These are phyloP conservation scores for Trichoderma sp. DNA, from an alignment of 2,329 filamentous ascomycete genomes.

Conservation along the genomic window DNA sequence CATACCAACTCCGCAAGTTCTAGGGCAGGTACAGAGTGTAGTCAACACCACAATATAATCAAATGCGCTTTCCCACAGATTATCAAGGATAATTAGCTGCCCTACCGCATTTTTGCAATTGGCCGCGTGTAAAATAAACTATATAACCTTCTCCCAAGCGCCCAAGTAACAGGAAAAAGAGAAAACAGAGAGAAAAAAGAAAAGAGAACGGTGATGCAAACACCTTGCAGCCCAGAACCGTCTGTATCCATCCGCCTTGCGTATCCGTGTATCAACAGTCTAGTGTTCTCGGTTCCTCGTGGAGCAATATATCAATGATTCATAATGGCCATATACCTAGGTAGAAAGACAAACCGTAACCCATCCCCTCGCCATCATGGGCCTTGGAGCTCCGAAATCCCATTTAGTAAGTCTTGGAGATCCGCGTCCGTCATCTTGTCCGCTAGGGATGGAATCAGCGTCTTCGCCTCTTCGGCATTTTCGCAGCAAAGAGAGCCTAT, in stretches of 20 bases:
- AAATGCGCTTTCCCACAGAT: slow-evolving; percentile 22
- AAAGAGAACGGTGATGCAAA: not conserved
- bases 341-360: not conserved
- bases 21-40: not conserved
- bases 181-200: not conserved
- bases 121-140: not conserved
- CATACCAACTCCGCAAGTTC: not conserved
- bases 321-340: not conserved
- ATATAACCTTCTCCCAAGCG: slow-evolving; percentile 28
- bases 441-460: slow-evolving; percentile 81
- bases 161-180: slow-evolving; percentile 22
- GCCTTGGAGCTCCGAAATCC: slow-evolving; percentile 75
- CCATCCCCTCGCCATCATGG: slow-evolving; percentile 25
- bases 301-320: slow-evolving; percentile 2
- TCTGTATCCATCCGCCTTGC: slow-evolving; percentile 22
- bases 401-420: slow-evolving; percentile 80
- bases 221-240: slow-evolving; percentile 1
- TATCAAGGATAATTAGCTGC: slow-evolving; percentile 23
- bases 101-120: slow-evolving; percentile 19
- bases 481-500: slow-evolving; percentile 91
- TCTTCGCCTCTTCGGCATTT: slow-evolving; percentile 91
- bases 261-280: slow-evolving; percentile 10
- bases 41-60: not conserved
- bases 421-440: slow-evolving; percentile 91
- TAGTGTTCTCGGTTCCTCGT: not conserved